Evolutionary conservation across 805 yeast genomes (phyloP), one percentile per base, ranked within the genome.

Genomic region (Yamadazyma tumulicola): DNA sequence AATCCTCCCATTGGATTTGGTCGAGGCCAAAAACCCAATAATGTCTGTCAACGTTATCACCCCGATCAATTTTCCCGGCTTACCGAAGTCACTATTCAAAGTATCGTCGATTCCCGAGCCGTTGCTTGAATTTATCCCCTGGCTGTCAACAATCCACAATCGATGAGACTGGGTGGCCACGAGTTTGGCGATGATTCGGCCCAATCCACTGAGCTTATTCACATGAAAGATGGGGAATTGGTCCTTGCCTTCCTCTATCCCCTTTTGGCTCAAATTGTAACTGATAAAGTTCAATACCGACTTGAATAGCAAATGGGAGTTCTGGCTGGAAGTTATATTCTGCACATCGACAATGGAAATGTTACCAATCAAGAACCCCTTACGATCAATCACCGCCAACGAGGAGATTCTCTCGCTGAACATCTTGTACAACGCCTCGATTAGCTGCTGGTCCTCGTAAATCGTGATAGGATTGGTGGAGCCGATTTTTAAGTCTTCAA

Each of bases 181-280:
- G 47, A 91, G 68, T 57, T 93, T 91, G 21, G 97, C 97, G 52
- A 93, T 74, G 6, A 94, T 87, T 57, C 96, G 75, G 21, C 87
- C 95, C 32, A 93, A 69, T 0, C 93, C 80, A 7, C 94, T 78
- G 26, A 74, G 72, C 41, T 78, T 76, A 43, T 85, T 81, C 17
- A 91, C 96, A 57, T 91, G 95, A 72, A 91, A 91, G 26, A 93
- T 91, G 12, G 98, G 98, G 70, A 83, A 91, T 26, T 94, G 87
- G 64, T 91, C 98, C 59, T 89, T 88, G 34, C 96, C 96, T 54
- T 88, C 89, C 51, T 83, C 94, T 20, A 91, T 71, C 14, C 98
- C 98, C 54, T 96, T 80, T 36, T 81, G 81, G 45, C 84, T 81
- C 44, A 93, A 72, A 41, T 89, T 88, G 43, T 88, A 82, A 10